Evolutionary conservation across 352 stramenopile species (phyloP), one percentile per base, ranked within the genome.

Genomic region (Phytophthora palmivora): DNA sequence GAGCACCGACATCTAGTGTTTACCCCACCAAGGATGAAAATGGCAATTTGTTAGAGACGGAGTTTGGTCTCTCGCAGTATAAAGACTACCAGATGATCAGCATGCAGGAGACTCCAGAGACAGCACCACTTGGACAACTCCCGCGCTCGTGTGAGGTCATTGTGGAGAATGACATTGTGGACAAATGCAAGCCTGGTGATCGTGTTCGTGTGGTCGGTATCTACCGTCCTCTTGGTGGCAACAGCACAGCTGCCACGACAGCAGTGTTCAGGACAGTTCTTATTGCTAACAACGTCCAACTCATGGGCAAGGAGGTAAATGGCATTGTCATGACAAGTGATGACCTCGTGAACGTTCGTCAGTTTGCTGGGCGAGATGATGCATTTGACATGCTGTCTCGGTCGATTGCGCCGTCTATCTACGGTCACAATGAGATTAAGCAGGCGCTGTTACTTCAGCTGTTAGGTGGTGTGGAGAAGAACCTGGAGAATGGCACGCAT

Each of bases 161-260:
- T 53, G 76, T 99, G 2, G 97, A 99, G 70, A 91, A 99, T 66
- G 98, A 99, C 62, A 83, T 99, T 14, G 98, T 99, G 0, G 97
- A 99, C 80, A 92, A 90, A 56, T 97, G 98, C 56, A 99, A 99
- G 66, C 98, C 98, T 0, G 98, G 98, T 6, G 98, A 99, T 72
- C 87, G 97, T 26, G 91, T 99, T 11, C 88, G 95, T 32, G 82
- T 98, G 32, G 82, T 98, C 30, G 97, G 96, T 8, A 95, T 99
- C 24, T 99, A 98, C 69, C 86, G 96, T 0, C 95, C 97, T 9
- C 76, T 99, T 0, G 87, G 79, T 26, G 79, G 87, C 36, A 93
- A 88, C 56, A 81, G 74, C 26, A 85, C 84, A 12, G 89, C 89
- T 22, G 69, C 96, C 11, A 77, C 81, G 3, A 94, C 78, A 7